Evolutionary conservation across 2,329 filamentous ascomycete species (phyloP).

Genomic region (Beauveria australis): DNA sequence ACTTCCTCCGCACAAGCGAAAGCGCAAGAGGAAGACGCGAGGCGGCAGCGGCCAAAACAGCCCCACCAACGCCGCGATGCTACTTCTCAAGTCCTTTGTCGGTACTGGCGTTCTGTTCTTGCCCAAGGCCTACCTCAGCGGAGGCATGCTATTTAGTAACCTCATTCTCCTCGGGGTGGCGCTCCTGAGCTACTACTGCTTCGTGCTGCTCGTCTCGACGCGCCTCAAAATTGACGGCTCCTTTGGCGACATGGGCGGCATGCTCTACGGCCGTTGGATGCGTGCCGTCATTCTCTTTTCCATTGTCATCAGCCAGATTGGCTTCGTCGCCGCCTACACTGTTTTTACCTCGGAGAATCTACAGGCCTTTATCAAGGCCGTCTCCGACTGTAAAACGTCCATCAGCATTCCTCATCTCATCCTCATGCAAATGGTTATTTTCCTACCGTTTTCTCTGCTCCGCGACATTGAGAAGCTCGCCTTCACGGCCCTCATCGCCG

Average conservation of each 20-base stretch:
- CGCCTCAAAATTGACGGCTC: conserved; percentile 83
- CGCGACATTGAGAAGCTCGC: conserved; percentile 96
- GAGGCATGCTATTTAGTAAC: conserved; percentile 96
- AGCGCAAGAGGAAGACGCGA: conserved; percentile 68
- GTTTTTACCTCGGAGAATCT: conserved; percentile 95
- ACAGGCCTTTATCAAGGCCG: conserved; percentile 87
- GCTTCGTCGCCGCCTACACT: conserved; percentile 91
- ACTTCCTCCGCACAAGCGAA: conserved; percentile 65
- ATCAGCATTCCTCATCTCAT: conserved; percentile 88
- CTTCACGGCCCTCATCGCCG: conserved; percentile 86
- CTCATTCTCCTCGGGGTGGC: conserved; percentile 81
- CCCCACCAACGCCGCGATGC: conserved; percentile 68
- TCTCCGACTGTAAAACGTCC: conserved; percentile 75
- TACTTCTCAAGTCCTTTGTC: conserved; percentile 95
- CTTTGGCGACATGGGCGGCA: conserved; percentile 92
- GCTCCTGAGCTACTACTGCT: conserved; percentile 89
- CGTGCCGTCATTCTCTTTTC: conserved; percentile 78
- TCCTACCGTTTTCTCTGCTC: conserved; percentile 86
- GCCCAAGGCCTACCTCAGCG: conserved; percentile 87
- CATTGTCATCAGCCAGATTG: conserved; percentile 91
- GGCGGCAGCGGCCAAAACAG: conserved; percentile 68
- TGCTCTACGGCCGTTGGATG: conserved; percentile 87
- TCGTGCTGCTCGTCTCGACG: conserved; percentile 84
- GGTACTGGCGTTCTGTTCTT: conserved; percentile 93
- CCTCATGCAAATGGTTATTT: conserved; percentile 89